Conservation (phyloP, 805 yeast genomes). For the Dipodascopsis uninucleata region DNA sequence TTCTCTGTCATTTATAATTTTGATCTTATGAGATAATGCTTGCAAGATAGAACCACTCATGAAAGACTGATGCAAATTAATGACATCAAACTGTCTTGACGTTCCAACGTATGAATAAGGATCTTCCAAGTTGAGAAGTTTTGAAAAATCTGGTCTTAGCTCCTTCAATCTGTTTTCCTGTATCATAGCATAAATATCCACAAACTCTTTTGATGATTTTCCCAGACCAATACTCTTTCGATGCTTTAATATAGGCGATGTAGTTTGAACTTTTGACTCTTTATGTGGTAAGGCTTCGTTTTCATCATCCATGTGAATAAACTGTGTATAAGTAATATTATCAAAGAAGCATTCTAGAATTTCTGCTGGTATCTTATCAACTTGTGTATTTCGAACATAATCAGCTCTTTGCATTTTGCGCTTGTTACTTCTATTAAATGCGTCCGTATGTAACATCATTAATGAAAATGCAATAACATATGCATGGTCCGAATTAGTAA, state of each 20-base stretch:
- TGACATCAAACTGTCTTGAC: constrained; percentile 30
- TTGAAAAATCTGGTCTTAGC: constrained; percentile 36
- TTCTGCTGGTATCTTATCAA: constrained; percentile 38
- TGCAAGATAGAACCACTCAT: constrained; percentile 37
- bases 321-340: constrained; percentile 59
- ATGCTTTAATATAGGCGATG: constrained; percentile 26
- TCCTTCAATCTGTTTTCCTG: constrained; percentile 36
- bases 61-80: constrained; percentile 31
- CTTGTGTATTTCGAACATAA: constrained; percentile 48
- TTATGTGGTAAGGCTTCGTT: constrained; percentile 9
- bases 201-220: constrained; percentile 31
- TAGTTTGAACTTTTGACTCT: constrained; percentile 15
- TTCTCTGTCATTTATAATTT: no score
- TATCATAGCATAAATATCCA: constrained; percentile 38
- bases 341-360: constrained; percentile 55
- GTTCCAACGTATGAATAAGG: constrained; percentile 32
- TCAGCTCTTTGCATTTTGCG: constrained; percentile 64
- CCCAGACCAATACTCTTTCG: constrained; percentile 39
- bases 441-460: constrained; percentile 71
- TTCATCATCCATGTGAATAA: constrained; percentile 46
- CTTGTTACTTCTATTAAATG: constrained; percentile 62
- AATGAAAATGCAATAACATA: constrained; percentile 62
- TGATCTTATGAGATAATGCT: constrained; percentile 36
- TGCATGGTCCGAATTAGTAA: constrained; percentile 48
- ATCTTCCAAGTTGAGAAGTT: constrained; percentile 30